These are phyloP conservation scores for Tricholoma saponaceum DNA, from an alignment of 768 basidiomycete genomes.

Conservation along the genomic window DNA sequence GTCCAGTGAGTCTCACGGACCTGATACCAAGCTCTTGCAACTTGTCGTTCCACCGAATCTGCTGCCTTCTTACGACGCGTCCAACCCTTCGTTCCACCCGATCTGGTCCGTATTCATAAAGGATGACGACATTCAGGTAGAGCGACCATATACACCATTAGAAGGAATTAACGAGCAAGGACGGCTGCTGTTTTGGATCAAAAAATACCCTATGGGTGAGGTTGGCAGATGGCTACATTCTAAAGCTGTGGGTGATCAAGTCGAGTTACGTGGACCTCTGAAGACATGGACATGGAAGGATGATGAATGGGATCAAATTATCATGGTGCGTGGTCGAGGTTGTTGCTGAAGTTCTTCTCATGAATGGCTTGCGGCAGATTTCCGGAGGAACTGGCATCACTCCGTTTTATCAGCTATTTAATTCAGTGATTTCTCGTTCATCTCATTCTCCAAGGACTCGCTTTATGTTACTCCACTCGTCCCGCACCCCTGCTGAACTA, in stretches of 20 bases:
- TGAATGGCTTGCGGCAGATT: constrained; percentile 41
- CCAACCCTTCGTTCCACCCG: constrained; percentile 26
- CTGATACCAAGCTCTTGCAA: constrained; percentile 61
- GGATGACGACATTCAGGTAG: constrained; percentile 86
- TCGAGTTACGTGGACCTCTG: constrained; percentile 77
- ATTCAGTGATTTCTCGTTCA: constrained; percentile 42
- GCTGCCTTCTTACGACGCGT: constrained; percentile 22
- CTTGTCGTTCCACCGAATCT: constrained; percentile 49
- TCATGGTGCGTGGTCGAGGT: constrained; percentile 52
- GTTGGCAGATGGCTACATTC: constrained; percentile 82
- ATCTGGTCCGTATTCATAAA: constrained; percentile 82
- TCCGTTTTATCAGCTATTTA: constrained; percentile 77
- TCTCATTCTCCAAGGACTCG: constrained; percentile 35
- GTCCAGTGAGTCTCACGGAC: constrained; percentile 47
- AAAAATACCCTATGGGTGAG: constrained; percentile 73
- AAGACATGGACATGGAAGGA: constrained; percentile 60
- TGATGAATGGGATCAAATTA: constrained; percentile 67
- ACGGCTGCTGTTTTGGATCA: constrained; percentile 75
- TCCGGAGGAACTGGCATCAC: constrained; percentile 88
- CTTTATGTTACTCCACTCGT: constrained; percentile 73
- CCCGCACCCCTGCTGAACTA: constrained; percentile 54
- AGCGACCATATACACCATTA: constrained; percentile 81
- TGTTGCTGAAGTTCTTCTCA: background rate
- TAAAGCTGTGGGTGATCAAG: constrained; percentile 56
- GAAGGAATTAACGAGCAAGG: constrained; percentile 66